Evolutionary conservation across 2,329 filamentous ascomycete genomes (phyloP), one percentile per base, ranked within the genome.

Genomic region (Colletotrichum sp.): DNA sequence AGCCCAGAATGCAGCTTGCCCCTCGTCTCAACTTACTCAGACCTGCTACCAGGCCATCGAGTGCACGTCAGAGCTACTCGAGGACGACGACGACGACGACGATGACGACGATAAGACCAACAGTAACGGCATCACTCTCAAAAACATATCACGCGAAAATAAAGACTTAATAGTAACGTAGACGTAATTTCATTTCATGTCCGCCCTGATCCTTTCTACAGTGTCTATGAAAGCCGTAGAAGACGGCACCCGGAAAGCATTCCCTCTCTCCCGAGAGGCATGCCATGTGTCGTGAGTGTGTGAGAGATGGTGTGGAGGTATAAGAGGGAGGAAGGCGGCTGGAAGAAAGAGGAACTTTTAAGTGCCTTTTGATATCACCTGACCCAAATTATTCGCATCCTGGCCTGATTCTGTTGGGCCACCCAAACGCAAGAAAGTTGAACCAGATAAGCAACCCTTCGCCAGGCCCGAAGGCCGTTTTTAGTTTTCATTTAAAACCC

Each of bases 101-200:
- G 6, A 43, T 16, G 4, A 43, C 36, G 36, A 43, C 10, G 30
- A 6, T 18, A n/a, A 43, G 38, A 43, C 8, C 8, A 43, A n/a
- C 38, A 43, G 8, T 43, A 3, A 43, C 18, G 18, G 21, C 43
- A 7, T 48, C 38, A 43, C 38, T 5, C 2, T 48, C 10, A 7
- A 21, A n/a, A 21, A 21, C 9, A 13, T 16, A 2, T 21, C 43
- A 52, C 43, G n/a, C 1, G 0, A 21, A 7, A 0, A 8, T 32
- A 8, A 4, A 32, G 58, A 62, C 26, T 32, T 0, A 13, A 9
- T 38, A 12, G 68, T 73, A 61, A 75, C 66, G 76, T 70, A 76
- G 71, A 77, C 76, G 76, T 77, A 76, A 77, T 77, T 76, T 77
- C 76, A 77, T 77, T 77, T 76, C 76, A 76, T 77, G 74, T 76